Percentiles rank a stretch among this genome's conserved stretches.
Evolutionary conservation across 1,139 yeast species (phyloP).

Genomic region (Saccharomycopsis hybrid): DNA sequence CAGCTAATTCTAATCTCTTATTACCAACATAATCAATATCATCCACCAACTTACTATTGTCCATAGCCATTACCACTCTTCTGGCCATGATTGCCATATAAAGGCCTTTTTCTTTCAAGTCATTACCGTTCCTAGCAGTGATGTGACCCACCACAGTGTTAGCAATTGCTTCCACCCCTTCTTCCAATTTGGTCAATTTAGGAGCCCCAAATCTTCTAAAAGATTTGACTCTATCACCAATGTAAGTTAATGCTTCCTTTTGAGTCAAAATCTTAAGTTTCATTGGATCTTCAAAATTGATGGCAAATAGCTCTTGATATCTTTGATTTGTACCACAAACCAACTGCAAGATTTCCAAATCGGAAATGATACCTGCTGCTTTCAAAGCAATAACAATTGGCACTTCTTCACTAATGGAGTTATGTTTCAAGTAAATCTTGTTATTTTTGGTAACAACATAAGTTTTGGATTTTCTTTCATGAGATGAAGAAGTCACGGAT

Average conservation of each 20-base stretch:
- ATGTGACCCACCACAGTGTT: conserved; percentile 95
- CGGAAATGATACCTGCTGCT: conserved; percentile 94
- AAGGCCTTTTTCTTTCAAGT: conserved; percentile 88
- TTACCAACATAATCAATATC: conserved; percentile 99
- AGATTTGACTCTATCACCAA: conserved; percentile 89
- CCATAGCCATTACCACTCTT: conserved; percentile 92
- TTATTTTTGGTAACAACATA: conserved; percentile 90
- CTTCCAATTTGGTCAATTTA: conserved; percentile 74
- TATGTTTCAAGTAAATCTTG: conserved; percentile 85
- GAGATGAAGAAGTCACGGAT: conserved; percentile 95
- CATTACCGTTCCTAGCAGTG: conserved; percentile 69
- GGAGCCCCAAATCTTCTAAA: conserved; percentile 83
- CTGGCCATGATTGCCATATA: conserved; percentile 96
- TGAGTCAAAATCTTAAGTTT: conserved; percentile 82
- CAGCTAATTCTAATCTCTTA: conserved; percentile 94
- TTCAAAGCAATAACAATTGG: conserved; percentile 90
- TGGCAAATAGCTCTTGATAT: conserved; percentile 87
- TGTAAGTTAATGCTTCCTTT: conserved; percentile 85
- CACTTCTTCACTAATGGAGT: conserved; percentile 88
- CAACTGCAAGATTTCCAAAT: conserved; percentile 85
- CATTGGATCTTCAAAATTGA: conserved; percentile 92
- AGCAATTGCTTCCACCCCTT: conserved; percentile 96
- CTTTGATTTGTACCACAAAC: conserved; percentile 87
- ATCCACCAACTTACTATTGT: conserved; percentile 90
- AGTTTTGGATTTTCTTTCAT: conserved; percentile 94